Evolutionary conservation across 179 eudicot species (phyloP), one percentile per base, ranked within the genome.

Genomic region (Drosera spatulata): DNA sequence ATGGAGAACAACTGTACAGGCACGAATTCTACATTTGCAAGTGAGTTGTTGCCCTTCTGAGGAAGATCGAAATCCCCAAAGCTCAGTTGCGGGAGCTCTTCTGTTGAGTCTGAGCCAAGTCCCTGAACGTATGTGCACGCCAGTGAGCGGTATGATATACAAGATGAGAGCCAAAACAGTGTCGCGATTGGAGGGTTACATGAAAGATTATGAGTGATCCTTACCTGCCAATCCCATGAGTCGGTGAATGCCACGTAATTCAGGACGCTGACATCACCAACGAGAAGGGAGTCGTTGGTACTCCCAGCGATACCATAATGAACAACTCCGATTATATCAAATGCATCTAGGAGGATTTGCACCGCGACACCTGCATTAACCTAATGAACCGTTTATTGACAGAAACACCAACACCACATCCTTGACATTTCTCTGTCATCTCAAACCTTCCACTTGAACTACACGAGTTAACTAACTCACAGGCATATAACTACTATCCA

Each of bases 161-260:
- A 22, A 22, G 33, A 22, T 22, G 33, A 22, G 33, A 22, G 33
- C 33, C 33, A 22, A 22, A 1, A 22, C 33, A 22, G 33, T 22
- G 33, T 22, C 33, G 33, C 33, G 33, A 22, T 22, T 22, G 33
- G 33, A 10, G 13, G 49, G 11, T 46, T 46, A 6, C 9, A 46
- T 46, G 7, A 4, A 78, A 37, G 54, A 44, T 33, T 57, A 12
- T 38, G 7, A 11, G 38, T 22, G 15, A 22, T 22, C 33, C 62
- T 58, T 71, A 83, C 89, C 75, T 60, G 67, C 89, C 89, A 83
- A 41, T 70, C 71, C 89, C 86, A 83, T 11, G 86, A 78, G 66
- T 67, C 70, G 53, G 89, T 78, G 58, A 63, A 81, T 7, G 89
- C 89, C 44, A 76, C 59, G 46, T 50, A 60, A n/a, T 64, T 46